Evolutionary conservation across 208 protist species (phyloP), one percentile per base, ranked within the genome.

Genomic region (Herpetomonas tarakana): DNA sequence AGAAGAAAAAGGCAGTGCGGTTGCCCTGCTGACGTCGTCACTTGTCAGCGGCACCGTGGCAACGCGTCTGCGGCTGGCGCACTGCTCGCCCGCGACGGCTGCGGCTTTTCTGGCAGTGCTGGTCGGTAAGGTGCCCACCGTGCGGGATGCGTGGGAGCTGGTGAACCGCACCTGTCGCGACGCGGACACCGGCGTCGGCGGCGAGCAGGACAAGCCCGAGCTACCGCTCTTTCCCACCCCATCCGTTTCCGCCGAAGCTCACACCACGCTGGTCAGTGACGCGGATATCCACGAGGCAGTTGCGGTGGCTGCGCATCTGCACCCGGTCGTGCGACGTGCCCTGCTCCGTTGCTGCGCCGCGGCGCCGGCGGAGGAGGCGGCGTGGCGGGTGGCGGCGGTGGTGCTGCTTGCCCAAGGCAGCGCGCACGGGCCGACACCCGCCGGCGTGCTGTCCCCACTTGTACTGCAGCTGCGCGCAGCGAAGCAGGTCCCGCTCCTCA

Each of bases 21-120:
- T 41, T 6, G 14, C 35, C 6, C 14, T 41, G 35, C 14, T 41
- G 35, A 14, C 35, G 35, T 41, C 35, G 9, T 41, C 35, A 6
- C 9, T 41, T 6, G 9, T 41, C 35, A 6, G 14, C 35, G 35
- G 14, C 9, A 41, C 35, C 6, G 9, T 41, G 35, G 35, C 35
- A 6, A 41, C 35, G 6, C 67, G 69, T 30, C n/a, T 90, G 76
- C 60, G 70, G 54, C 65, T 76, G 31, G 57, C 86, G 25, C 61
- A 67, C 26, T 53, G 65, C 0, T 58, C 75, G 0, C 80, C 82
- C 19, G 57, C 66, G 19, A 78, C 78, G 2, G 67, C 68, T 3
- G 76, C 84, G 11, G 53, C 82, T 1, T 66, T 94, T 63, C 59
- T 94, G 19, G 78, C 84, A 0, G 68, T 81, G 16, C 56, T 94